These are phyloP conservation scores for Rhipidocladum racemiflorum DNA, from an alignment of 176 grass and related monocot genomes.

Conservation along the genomic window DNA sequence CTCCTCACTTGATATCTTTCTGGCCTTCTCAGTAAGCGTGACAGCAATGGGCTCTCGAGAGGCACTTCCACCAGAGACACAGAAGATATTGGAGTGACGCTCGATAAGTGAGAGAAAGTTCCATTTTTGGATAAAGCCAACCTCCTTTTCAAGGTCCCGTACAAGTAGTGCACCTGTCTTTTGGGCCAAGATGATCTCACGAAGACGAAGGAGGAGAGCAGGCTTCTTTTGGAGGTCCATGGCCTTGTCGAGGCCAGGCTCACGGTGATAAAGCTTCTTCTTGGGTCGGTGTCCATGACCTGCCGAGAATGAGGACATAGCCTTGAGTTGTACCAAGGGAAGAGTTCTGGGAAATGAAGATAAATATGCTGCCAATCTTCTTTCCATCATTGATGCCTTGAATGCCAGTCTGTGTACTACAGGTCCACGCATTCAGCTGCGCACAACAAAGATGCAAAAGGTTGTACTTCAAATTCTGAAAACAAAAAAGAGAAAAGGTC, in stretches of 20 bases:
- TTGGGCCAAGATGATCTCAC: constrained; percentile 50
- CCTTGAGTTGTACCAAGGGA: constrained; percentile 30
- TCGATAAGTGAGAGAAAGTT: constrained; percentile 65
- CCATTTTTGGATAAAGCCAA: constrained; percentile 85
- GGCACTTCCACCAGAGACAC: constrained; percentile 52
- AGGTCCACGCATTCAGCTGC: background rate
- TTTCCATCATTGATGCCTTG: constrained; percentile 1
- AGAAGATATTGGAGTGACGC: constrained; percentile 67
- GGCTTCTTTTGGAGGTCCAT: constrained; percentile 88
- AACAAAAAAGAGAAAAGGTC: background rate
- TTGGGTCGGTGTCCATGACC: constrained; percentile 56
- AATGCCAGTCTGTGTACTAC: background rate
- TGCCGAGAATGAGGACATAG: constrained; percentile 52
- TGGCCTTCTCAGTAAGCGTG: constrained; percentile 68
- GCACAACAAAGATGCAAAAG: background rate
- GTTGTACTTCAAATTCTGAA: constrained; percentile 9
- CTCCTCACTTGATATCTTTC: constrained; percentile 60
- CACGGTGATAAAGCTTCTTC: constrained; percentile 87
- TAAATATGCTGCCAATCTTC: constrained; percentile 6
- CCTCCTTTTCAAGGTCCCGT: constrained; percentile 81
- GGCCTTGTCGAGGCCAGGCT: constrained; percentile 68
- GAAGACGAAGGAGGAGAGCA: constrained; percentile 57
- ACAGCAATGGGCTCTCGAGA: constrained; percentile 55
- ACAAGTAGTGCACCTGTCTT: constrained; percentile 56
- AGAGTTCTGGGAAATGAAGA: background rate